phyloP scores from a whole-genome alignment of 495 filamentous ascomycete genomes.

The Penicillium cataractarum region DNA sequence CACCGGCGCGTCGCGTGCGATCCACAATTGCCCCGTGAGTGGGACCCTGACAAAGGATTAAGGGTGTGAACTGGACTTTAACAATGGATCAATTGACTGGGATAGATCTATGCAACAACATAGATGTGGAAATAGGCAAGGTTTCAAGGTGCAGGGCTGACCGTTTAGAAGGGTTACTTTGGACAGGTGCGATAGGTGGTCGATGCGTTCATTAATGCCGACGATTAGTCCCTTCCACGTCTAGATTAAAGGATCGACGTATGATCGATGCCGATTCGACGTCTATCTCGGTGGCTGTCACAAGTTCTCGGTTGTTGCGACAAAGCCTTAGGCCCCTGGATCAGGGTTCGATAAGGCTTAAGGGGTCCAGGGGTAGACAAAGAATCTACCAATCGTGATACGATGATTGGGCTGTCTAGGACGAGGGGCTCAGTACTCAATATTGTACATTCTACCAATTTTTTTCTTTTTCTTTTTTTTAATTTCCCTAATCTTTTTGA shows the following conservation, averaged over 20 bases:
- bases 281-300: constrained; percentile 5
- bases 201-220: not conserved
- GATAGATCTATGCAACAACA: not conserved
- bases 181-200: not conserved
- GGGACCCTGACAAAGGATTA: not conserved
- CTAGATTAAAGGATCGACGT: constrained; percentile 1
- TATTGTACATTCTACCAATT: not conserved
- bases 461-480: not conserved
- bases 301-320: not conserved
- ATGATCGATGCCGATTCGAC: not conserved
- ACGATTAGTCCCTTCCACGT: not conserved
- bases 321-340: not conserved
- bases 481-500: not conserved
- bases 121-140: not conserved
- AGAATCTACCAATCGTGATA: not conserved
- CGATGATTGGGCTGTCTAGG: not conserved
- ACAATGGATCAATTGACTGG: not conserved
- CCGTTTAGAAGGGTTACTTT: not conserved
- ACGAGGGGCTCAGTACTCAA: not conserved
- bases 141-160: not conserved
- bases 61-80: not conserved
- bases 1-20: constrained; percentile 8
- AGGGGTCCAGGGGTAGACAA: not conserved
- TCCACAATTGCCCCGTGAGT: not conserved
- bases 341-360: not conserved